Conservation (phyloP, 306 rosid genomes). For the Argentina anserina region DNA sequence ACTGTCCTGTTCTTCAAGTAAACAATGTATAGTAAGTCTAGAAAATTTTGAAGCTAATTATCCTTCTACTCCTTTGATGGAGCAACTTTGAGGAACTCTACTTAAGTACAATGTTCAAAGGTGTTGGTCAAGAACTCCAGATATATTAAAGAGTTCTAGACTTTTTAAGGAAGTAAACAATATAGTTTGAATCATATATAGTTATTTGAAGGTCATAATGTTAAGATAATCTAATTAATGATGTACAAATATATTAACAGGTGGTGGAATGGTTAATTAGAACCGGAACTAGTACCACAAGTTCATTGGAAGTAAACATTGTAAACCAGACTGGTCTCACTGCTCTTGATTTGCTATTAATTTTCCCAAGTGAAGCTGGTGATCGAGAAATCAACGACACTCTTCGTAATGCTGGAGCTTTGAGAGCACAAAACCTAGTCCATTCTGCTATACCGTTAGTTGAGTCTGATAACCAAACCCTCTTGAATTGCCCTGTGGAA, state of each 20-base stretch:
- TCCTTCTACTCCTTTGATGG: too few species aligned
- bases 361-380: slow-evolving; percentile 34
- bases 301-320: slow-evolving; percentile 2
- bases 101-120: neutral
- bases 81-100: neutral
- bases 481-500: neutral
- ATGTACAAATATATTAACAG: slow-evolving; percentile 8
- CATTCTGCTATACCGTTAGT: neutral
- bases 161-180: neutral
- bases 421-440: slow-evolving; percentile 3
- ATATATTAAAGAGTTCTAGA: neutral
- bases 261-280: slow-evolving; percentile 27
- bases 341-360: slow-evolving; percentile 24
- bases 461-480: neutral
- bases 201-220: too few species aligned
- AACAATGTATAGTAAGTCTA: neutral
- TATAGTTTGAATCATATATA: neutral
- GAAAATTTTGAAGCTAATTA: neutral
- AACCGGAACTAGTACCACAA: neutral
- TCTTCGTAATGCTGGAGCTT: slow-evolving; percentile 21
- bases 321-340: slow-evolving; percentile 19
- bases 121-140: neutral
- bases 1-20: neutral
- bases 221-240: neutral
- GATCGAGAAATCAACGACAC: slow-evolving; percentile 25